Base-by-base conservation (phyloP, 1,284 basidiomycete genomes). In the Leccinum insolens region DNA sequence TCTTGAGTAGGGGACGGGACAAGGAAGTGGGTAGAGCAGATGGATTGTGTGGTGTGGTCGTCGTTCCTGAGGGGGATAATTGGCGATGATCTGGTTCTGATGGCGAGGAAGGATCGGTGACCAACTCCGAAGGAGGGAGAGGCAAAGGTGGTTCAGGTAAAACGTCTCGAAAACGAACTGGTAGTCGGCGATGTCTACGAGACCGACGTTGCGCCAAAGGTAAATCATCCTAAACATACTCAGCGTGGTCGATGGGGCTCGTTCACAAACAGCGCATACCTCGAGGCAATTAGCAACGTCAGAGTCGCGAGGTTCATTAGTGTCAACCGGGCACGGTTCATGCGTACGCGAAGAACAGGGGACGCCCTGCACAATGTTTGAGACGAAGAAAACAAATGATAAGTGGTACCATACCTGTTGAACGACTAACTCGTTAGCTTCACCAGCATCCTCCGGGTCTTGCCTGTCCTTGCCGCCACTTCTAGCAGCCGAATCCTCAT, bases 381-480 rank as follows among this genome's bases (percentile, higher is more conserved):
- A n/a, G n/a, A n/a, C n/a, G n/a, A n/a, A n/a, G n/a, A n/a, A n/a
- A n/a, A n/a, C n/a, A n/a, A n/a, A n/a, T n/a, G n/a, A n/a, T n/a
- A n/a, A n/a, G n/a, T 14, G 0, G 22, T 20, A 55, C 20, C 12
- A 0, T 55, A 6, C 52, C 52, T 55, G 52, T 55, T 22, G 52
- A 22, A n/a, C n/a, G n/a, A n/a, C n/a, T n/a, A 20, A 0, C 44
- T 44, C 44, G 44, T 44, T 44, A 8, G 44, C 52, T 20, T 55
- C 52, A 7, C 0, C 52, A 0, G 12, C 22, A 6, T 20, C 52
- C 44, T 44, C 44, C 9, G 44, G 0, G 22, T 22, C 0, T 22
- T 20, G 22, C 52, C 7, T 14, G 12, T 14, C n/a, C n/a, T n/a
- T n/a, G n/a, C n/a, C n/a, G n/a, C n/a, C n/a, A n/a, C 22, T 14